A percentile compares a stretch with the other conserved stretches of the same genome.
Conservation (phyloP, 345 rosid species). For the Eucalyptus sp. region DNA sequence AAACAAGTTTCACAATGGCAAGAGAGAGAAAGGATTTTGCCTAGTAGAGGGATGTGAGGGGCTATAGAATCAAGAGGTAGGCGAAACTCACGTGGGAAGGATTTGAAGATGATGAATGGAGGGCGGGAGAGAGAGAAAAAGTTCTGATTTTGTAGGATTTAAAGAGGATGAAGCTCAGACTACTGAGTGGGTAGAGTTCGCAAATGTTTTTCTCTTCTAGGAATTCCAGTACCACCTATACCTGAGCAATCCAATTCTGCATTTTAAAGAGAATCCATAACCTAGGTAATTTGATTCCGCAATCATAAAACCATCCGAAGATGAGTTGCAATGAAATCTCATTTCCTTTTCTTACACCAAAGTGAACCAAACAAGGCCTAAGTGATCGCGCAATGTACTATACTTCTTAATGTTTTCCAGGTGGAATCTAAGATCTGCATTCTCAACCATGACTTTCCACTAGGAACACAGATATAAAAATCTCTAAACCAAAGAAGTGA, state of each 20-base stretch:
- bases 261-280: too few relatives aligned
- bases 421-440: not conserved
- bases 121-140: not conserved
- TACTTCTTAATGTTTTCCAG: not conserved
- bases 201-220: too few relatives aligned
- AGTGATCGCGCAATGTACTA: not conserved
- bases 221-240: too few relatives aligned
- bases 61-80: not conserved
- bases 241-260: too few relatives aligned
- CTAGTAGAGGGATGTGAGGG: not conserved
- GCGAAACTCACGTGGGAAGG: not conserved
- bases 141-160: not conserved
- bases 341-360: not conserved
- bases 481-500: not conserved
- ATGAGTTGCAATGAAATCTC: not conserved
- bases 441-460: not conserved
- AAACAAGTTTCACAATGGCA: not conserved
- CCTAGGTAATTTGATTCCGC: too few relatives aligned
- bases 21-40: not conserved
- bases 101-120: not conserved
- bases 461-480: not conserved
- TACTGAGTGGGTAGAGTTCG: too few relatives aligned
- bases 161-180: not conserved
- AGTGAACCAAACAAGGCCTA: not conserved
- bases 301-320: not conserved